phyloP scores from a whole-genome alignment of 331 rosid genomes.

The Phaseolus coccineus region DNA sequence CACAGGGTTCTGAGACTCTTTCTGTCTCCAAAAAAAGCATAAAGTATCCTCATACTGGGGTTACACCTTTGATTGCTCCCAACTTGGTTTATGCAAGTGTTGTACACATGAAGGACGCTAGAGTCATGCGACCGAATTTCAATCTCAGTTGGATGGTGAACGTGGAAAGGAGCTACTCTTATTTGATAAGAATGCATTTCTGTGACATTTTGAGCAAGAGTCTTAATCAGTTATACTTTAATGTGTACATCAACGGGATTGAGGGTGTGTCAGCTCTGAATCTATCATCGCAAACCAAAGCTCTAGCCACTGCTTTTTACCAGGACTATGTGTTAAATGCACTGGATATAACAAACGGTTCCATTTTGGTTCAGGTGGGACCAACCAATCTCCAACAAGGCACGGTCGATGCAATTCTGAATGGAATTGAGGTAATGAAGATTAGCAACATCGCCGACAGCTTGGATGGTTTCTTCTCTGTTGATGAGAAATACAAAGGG shows the following conservation, averaged over 20 bases:
- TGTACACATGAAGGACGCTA: conserved; percentile 57
- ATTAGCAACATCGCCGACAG: conserved; percentile 66
- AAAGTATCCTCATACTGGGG: conserved; percentile 50
- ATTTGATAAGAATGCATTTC: conserved; percentile 82
- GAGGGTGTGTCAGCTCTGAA: conserved; percentile 58
- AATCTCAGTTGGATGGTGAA: conserved; percentile 75
- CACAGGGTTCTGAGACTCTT: conserved; percentile 57
- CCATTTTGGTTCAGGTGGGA: conserved; percentile 68
- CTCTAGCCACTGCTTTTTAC: conserved; percentile 64
- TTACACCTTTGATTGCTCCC: conserved; percentile 70
- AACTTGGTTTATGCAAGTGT: conserved; percentile 63
- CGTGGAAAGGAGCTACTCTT: conserved; percentile 68
- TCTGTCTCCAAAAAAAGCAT: conserved; percentile 48
- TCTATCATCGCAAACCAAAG: conserved; percentile 67
- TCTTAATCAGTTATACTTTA: conserved; percentile 57
- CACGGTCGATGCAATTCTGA: conserved; percentile 62
- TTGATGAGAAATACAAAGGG: conserved; percentile 66
- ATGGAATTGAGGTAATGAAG: conserved; percentile 86
- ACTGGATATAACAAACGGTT: conserved; percentile 51
- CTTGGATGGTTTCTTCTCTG: conserved; percentile 61
- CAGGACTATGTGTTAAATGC: conserved; percentile 63
- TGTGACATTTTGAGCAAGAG: conserved; percentile 76
- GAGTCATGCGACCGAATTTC: conserved; percentile 51
- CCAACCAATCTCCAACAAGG: conserved; percentile 55
- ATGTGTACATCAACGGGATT: conserved; percentile 69